A percentile compares a stretch with the other conserved stretches of the same genome.
Evolutionary conservation across 345 rosid genomes (phyloP).

Genomic region (thale cress (Arabidopsis thaliana)): TAIR10.1 NC_003075.7:5464501-5465000

Average conservation of each 20-base stretch:
- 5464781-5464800: not conserved
- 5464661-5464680: constrained; percentile 69
- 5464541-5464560: constrained; percentile 54
- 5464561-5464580: not conserved
- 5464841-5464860: too few relatives aligned
- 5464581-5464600: not conserved
- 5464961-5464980: not conserved
- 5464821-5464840: too few relatives aligned
- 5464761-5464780: not conserved
- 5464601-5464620: not conserved
- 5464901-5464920: too few relatives aligned
- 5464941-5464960: not conserved
- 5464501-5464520: constrained; percentile 45
- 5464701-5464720: constrained; percentile 72
- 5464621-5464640: constrained; percentile 46
- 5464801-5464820: not conserved
- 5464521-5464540: constrained; percentile 67
- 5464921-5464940: not conserved
- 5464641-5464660: constrained; percentile 45
- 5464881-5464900: too few relatives aligned
- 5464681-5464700: constrained; percentile 67
- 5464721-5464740: constrained; percentile 59
- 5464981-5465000: not conserved
- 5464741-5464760: not conserved
- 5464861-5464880: not conserved